Evolutionary conservation across 192 early-diverging fungal species (phyloP).

Genomic region (Paraglomus brasilianum): DNA sequence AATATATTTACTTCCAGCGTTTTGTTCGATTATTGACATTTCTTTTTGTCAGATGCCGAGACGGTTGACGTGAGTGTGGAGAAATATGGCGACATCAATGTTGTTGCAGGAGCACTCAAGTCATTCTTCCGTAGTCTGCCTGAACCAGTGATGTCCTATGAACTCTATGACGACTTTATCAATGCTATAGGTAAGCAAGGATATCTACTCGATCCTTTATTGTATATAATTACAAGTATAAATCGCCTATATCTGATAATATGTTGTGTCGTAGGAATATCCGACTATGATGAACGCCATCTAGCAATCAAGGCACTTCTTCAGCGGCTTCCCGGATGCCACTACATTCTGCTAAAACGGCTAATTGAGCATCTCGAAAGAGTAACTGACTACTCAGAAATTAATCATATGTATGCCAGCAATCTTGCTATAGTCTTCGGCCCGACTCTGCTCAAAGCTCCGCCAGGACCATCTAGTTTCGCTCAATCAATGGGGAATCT

Average conservation of each 20-base stretch:
- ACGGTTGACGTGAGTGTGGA: slow-evolving; percentile 57
- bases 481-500: slow-evolving; percentile 69
- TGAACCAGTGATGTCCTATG: slow-evolving; percentile 87
- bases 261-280: slow-evolving; percentile 37
- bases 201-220: background rate
- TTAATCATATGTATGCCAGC: slow-evolving; percentile 86
- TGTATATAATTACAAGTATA: background rate
- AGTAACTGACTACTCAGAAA: slow-evolving; percentile 71
- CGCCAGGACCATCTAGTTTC: slow-evolving; percentile 59
- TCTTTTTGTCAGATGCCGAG: slow-evolving; percentile 27
- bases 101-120: slow-evolving; percentile 87
- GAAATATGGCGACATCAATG: slow-evolving; percentile 73
- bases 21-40: background rate
- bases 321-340: slow-evolving; percentile 57
- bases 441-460: slow-evolving; percentile 76
- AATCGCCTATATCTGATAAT: background rate
- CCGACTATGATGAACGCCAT: slow-evolving; percentile 71
- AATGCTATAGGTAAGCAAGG: slow-evolving; percentile 56
- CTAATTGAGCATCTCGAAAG: slow-evolving; percentile 71
- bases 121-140: slow-evolving; percentile 93
- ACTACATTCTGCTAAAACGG: slow-evolving; percentile 67
- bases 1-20: too few relatives aligned
- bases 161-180: slow-evolving; percentile 80
- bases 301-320: slow-evolving; percentile 69
- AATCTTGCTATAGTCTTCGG: slow-evolving; percentile 97